phyloP scores from a whole-genome alignment of 1,139 yeast genomes.

The Meyerozyma elateridarum region DNA sequence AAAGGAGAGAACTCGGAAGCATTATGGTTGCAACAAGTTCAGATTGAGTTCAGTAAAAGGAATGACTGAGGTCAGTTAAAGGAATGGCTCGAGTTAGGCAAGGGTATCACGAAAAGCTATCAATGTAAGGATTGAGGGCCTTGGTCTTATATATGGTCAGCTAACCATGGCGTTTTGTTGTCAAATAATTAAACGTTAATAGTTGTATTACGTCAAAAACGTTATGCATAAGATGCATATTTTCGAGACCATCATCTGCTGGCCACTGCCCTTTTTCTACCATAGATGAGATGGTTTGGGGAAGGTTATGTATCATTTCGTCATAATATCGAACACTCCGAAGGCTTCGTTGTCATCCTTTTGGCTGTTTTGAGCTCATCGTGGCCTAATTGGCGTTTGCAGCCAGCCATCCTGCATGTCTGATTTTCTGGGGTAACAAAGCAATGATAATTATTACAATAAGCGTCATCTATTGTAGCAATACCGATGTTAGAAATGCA shows the following conservation, averaged over 20 bases:
- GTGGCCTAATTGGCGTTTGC: neutral
- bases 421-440: too few species aligned
- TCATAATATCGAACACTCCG: neutral
- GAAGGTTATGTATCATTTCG: neutral
- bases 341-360: neutral
- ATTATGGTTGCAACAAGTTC: too few species aligned
- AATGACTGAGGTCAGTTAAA: slow-evolving; percentile 3
- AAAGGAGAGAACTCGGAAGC: neutral
- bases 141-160: neutral
- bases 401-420: slow-evolving; percentile 4
- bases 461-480: too few species aligned
- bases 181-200: neutral
- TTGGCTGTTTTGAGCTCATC: neutral
- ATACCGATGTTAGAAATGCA: too few species aligned
- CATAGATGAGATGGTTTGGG: neutral
- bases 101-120: slow-evolving; percentile 1
- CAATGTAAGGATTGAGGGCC: neutral
- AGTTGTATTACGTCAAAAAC: neutral
- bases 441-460: too few species aligned
- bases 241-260: neutral
- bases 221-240: neutral
- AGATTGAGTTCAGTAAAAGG: too few species aligned
- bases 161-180: neutral
- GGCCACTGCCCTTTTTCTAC: neutral
- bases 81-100: slow-evolving; percentile 3